Percentiles rank a stretch among this genome's conserved stretches.
Conservation (phyloP, 108 stramenopile species). For the Fistulifera pelliculosa region DNA sequence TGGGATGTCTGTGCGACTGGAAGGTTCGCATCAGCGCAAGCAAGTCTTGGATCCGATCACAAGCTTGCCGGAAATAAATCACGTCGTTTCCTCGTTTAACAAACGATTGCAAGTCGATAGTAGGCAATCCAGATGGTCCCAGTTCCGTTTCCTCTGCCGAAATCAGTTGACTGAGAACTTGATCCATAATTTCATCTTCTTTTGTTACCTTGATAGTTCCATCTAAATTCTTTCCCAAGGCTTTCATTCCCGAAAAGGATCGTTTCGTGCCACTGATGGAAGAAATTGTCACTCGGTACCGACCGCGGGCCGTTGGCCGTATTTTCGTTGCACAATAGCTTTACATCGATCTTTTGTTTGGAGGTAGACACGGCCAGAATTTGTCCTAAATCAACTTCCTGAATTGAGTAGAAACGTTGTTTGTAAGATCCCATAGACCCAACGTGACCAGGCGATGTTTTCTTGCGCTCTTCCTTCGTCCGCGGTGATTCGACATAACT, state of each 20-base stretch:
- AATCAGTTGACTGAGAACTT: slow-evolving; percentile 36
- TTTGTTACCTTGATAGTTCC: slow-evolving; percentile 15
- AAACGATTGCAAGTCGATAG: slow-evolving; percentile 47
- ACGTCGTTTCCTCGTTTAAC: slow-evolving; percentile 54
- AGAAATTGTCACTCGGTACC: background rate
- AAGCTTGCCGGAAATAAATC: slow-evolving; percentile 46
- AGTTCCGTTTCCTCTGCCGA: slow-evolving; percentile 42
- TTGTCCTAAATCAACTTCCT: slow-evolving; percentile 44
- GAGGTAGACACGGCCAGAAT: slow-evolving; percentile 49
- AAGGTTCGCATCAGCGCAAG: slow-evolving; percentile 30
- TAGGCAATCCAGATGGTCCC: slow-evolving; percentile 19
- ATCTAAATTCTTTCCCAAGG: slow-evolving; percentile 23
- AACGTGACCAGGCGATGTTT: slow-evolving; percentile 26
- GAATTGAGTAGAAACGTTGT: slow-evolving; percentile 41
- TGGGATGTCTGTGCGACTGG: slow-evolving; percentile 58
- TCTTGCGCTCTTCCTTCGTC: slow-evolving; percentile 13
- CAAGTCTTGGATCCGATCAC: slow-evolving; percentile 25
- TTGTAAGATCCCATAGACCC: slow-evolving; percentile 45
- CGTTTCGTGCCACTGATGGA: slow-evolving; percentile 10
- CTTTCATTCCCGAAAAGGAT: slow-evolving; percentile 72
- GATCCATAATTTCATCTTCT: slow-evolving; percentile 36
- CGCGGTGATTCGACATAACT: slow-evolving; percentile 26
- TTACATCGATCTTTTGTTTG: slow-evolving; percentile 60
- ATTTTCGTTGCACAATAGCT: slow-evolving; percentile 38
- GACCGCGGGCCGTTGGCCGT: background rate